Evolutionary conservation across 78 protist genomes (phyloP), one percentile per base, ranked within the genome.

Genomic region (Dictyostelium purpureum): DNA sequence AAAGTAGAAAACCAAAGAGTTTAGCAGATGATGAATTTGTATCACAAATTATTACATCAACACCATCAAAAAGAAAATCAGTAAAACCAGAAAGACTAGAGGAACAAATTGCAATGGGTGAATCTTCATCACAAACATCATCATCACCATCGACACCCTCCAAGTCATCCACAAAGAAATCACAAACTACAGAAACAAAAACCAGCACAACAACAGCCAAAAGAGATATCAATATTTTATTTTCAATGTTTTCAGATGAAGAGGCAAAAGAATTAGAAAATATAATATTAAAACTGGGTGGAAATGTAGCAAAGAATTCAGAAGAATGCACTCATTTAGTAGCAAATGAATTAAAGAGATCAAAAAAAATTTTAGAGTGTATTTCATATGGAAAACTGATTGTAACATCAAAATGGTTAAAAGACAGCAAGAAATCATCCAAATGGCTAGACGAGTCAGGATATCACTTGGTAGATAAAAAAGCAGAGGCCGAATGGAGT

Each of bases 401-500:
- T 67, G 89, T 81, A 2, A 47, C 65, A 24, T 66, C 47, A 6
- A 43, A 69, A 33, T 81, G 89, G 89, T 35, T 81, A 31, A 18
- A 52, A 24, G 79, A 81, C 2, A 31, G 66, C 47, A 65, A 57
- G 11, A 81, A 67, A 52, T 54, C 19, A 5, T 42, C 67, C 19
- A 33, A 67, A 24, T 67, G 43, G 9, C 7, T 81, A 12, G 18
- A 35, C 4, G 77, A 81, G 16, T 35, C 33, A 5, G 52, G 10
- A 28, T 67, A 67, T 42, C 40, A 43, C 5, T 28, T 81, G 21
- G 26, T 24, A 0, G 89, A 81, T 52, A 42, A 69, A 35, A 52
- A 67, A 16, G 89, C 89, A 37, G 89, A 81, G 76, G 4, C 40
- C 18, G 89, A 81, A 18, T 81, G 78, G 79, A 52, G 21, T 35